Percentiles rank a stretch among this genome's conserved stretches.
phyloP scores from a whole-genome alignment of 208 protist species.

The Trypanosomatidae sp. region DNA sequence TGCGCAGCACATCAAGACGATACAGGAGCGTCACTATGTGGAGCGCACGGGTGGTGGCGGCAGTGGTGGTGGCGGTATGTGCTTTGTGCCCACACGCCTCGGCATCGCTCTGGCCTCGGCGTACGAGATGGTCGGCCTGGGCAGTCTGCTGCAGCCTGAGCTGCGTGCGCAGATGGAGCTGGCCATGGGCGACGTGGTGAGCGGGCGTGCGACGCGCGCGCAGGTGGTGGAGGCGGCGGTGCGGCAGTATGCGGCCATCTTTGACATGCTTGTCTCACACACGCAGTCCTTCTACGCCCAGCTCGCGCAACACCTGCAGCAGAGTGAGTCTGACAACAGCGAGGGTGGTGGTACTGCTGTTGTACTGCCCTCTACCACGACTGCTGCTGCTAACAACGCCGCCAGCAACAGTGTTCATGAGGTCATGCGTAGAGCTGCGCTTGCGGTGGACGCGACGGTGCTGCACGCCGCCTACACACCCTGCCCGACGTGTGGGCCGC shows the following conservation, averaged over 20 bases:
- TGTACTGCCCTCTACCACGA: neutral
- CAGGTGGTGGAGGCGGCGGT: conserved; percentile 71
- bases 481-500: too few species aligned
- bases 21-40: conserved; percentile 90
- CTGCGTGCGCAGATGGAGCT: conserved; percentile 90
- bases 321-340: neutral
- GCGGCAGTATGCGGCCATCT: conserved; percentile 66
- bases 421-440: too few species aligned
- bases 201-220: conserved; percentile 54
- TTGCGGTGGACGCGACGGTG: too few species aligned
- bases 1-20: conserved; percentile 97
- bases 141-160: conserved; percentile 81
- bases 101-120: conserved; percentile 92
- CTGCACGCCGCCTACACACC: too few species aligned
- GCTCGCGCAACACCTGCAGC: conserved; percentile 24
- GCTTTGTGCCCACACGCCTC: conserved; percentile 87
- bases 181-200: conserved; percentile 81
- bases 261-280: conserved; percentile 32
- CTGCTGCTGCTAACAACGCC: conserved; percentile 23
- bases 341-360: neutral
- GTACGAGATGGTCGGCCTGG: conserved; percentile 92
- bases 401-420: conserved; percentile 9
- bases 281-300: conserved; percentile 30
- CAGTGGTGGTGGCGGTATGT: too few species aligned
- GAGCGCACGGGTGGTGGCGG: conserved; percentile 38